Percentiles rank a stretch among this genome's conserved stretches.
Conservation (phyloP, 2,329 filamentous ascomycete genomes). For the Hypoxylon rubiginosum region DNA sequence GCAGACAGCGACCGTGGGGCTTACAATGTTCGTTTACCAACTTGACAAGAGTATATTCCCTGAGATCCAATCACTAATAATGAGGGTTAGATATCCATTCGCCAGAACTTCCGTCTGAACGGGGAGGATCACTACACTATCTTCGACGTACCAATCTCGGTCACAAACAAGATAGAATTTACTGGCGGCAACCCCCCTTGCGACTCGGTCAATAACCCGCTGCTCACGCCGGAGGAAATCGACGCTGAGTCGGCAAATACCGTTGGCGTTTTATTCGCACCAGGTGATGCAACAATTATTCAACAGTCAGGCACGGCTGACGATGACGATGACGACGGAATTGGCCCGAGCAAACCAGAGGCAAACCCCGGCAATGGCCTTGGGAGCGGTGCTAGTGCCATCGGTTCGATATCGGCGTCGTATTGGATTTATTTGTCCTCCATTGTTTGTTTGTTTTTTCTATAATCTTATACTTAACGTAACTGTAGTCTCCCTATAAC, state of each 20-base stretch:
- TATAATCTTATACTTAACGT: conserved; percentile 15
- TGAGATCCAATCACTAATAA: conserved; percentile 6
- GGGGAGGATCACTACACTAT: conserved; percentile 75
- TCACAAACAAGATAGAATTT: conserved; percentile 73
- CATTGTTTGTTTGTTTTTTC: conserved; percentile 43
- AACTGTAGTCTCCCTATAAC: neutral
- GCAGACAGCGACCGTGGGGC: conserved; percentile 67
- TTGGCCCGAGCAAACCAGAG: conserved; percentile 46
- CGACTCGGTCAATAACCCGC: conserved; percentile 64
- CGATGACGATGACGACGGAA: conserved; percentile 45
- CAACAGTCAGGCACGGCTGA: conserved; percentile 55
- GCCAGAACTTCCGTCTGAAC: conserved; percentile 77
- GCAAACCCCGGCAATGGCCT: conserved; percentile 53
- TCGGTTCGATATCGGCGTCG: conserved; percentile 53
- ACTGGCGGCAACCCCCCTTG: conserved; percentile 61
- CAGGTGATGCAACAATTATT: conserved; percentile 63
- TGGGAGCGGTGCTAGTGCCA: conserved; percentile 49
- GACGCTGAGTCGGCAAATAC: conserved; percentile 58
- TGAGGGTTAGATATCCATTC: conserved; percentile 72
- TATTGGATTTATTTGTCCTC: conserved; percentile 53
- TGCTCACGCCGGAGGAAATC: conserved; percentile 63
- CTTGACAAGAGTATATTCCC: neutral
- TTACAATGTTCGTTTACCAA: conserved; percentile 67
- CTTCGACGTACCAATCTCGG: conserved; percentile 76
- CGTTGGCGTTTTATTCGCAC: conserved; percentile 65